Evolutionary conservation across 257 asterid genomes (phyloP).

Genomic region (Gentiana straminea): DNA sequence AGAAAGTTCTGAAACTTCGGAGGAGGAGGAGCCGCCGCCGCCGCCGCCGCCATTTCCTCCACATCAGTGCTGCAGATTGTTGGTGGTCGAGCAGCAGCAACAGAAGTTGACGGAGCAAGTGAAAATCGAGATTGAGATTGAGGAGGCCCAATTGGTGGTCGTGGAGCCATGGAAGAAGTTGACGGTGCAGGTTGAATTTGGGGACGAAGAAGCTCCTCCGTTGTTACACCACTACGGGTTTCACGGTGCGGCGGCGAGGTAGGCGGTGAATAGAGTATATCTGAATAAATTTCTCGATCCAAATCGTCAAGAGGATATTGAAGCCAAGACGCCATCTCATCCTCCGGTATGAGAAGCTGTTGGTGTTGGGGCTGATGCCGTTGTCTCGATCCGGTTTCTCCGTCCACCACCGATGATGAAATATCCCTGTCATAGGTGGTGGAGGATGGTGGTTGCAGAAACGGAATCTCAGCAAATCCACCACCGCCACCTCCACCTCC

Average conservation of each 20-base stretch:
- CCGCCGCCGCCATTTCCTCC: too few species aligned
- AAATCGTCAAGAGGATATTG: conserved; percentile 69
- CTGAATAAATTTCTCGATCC: conserved; percentile 57
- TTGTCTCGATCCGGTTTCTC: conserved; percentile 9
- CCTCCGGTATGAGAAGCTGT: conserved; percentile 73
- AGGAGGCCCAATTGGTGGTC: conserved; percentile 26
- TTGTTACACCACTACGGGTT: conserved; percentile 10
- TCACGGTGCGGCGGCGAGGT: conserved; percentile 17
- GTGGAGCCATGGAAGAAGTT: conserved; percentile 6
- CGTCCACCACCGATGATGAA: conserved; percentile 18
- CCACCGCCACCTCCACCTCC: conserved; percentile 13
- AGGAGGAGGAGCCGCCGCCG: conserved; percentile 9
- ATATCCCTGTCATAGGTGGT: conserved; percentile 27
- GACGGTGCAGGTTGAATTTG: conserved; percentile 9
- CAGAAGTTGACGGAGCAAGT: too few species aligned
- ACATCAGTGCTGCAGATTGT: conserved; percentile 1
- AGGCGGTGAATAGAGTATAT: conserved; percentile 44
- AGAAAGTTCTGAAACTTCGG: conserved; percentile 24
- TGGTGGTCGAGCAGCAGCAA: too few species aligned
- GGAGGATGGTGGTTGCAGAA: conserved; percentile 13
- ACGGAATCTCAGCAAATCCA: conserved; percentile 22
- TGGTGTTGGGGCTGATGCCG: conserved; percentile 17
- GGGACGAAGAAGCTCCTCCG: conserved; percentile 35
- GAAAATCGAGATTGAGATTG: too few species aligned
- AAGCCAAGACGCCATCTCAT: conserved; percentile 87